A percentile compares a stretch with the other conserved stretches of the same genome.
phyloP scores from a whole-genome alignment of 1,284 basidiomycete species.

The Tranzscheliella williamsii region DNA sequence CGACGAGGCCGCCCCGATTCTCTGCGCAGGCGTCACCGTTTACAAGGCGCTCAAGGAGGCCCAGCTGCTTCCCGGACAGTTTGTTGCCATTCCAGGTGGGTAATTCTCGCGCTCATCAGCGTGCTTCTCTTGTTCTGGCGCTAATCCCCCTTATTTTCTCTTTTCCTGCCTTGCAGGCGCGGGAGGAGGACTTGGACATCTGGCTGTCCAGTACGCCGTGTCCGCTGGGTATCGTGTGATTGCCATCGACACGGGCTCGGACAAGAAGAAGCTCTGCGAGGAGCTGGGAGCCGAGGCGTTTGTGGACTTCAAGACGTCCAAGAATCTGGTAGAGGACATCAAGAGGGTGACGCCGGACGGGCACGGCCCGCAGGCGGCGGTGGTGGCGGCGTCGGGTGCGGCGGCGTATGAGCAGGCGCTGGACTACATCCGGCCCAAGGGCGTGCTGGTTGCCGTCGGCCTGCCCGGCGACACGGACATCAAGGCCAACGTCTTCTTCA shows the following conservation, averaged over 20 bases:
- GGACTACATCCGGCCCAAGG: slow-evolving; percentile 67
- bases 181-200: slow-evolving; percentile 68
- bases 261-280: slow-evolving; percentile 73
- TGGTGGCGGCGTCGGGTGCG: slow-evolving; percentile 61
- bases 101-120: too few species aligned
- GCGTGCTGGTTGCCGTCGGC: slow-evolving; percentile 75
- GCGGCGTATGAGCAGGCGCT: slow-evolving; percentile 73
- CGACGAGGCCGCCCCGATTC: slow-evolving; percentile 75
- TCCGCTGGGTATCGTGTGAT: slow-evolving; percentile 70
- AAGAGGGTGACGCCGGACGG: slow-evolving; percentile 70
- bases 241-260: slow-evolving; percentile 76
- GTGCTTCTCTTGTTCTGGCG: too few species aligned
- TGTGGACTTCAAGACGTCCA: slow-evolving; percentile 72
- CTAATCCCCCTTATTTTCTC: too few species aligned
- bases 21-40: slow-evolving; percentile 76
- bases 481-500: slow-evolving; percentile 73
- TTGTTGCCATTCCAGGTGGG: slow-evolving; percentile 78
- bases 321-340: slow-evolving; percentile 69
- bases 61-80: slow-evolving; percentile 71
- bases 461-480: slow-evolving; percentile 70
- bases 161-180: too few species aligned
- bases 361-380: slow-evolving; percentile 71
- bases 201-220: slow-evolving; percentile 50
- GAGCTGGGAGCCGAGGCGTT: slow-evolving; percentile 76
- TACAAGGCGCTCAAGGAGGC: slow-evolving; percentile 83